Evolutionary conservation across 352 stramenopile species (phyloP).

Genomic region (Phytophthora palmivora): DNA sequence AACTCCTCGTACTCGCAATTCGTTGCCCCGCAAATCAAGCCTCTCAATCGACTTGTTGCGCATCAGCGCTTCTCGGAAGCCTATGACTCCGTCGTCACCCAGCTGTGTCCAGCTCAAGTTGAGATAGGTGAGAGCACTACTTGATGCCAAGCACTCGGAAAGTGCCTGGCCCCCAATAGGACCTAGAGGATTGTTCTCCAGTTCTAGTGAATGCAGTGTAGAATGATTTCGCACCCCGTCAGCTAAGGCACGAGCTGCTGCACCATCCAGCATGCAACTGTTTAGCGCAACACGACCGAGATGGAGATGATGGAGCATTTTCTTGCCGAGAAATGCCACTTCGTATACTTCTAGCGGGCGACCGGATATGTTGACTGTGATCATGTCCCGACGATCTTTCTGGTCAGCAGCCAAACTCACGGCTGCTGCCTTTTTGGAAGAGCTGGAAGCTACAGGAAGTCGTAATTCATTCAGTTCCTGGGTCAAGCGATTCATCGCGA

Average conservation of each 20-base stretch:
- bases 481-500: constrained; percentile 68
- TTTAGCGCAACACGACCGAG: constrained; percentile 66
- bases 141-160: constrained; percentile 66
- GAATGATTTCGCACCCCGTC: constrained; percentile 73
- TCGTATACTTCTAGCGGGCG: constrained; percentile 64
- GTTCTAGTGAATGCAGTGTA: constrained; percentile 61
- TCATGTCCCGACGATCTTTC: constrained; percentile 32
- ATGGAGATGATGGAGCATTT: constrained; percentile 77
- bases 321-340: constrained; percentile 67
- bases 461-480: constrained; percentile 65
- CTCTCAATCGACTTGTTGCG: constrained; percentile 55
- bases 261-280: constrained; percentile 58
- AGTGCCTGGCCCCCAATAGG: constrained; percentile 58
- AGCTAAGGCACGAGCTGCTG: constrained; percentile 60
- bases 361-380: constrained; percentile 61
- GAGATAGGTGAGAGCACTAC: constrained; percentile 61
- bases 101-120: constrained; percentile 86
- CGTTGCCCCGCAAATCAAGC: constrained; percentile 80
- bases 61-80: constrained; percentile 51
- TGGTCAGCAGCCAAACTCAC: constrained; percentile 22
- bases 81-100: constrained; percentile 60
- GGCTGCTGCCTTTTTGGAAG: constrained; percentile 10
- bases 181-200: constrained; percentile 75
- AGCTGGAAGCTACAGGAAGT: constrained; percentile 30
- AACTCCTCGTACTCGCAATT: constrained; percentile 55